Base-by-base conservation (phyloP, 2,329 filamentous ascomycete genomes). In the Rhinocladiella mackenziei region DNA sequence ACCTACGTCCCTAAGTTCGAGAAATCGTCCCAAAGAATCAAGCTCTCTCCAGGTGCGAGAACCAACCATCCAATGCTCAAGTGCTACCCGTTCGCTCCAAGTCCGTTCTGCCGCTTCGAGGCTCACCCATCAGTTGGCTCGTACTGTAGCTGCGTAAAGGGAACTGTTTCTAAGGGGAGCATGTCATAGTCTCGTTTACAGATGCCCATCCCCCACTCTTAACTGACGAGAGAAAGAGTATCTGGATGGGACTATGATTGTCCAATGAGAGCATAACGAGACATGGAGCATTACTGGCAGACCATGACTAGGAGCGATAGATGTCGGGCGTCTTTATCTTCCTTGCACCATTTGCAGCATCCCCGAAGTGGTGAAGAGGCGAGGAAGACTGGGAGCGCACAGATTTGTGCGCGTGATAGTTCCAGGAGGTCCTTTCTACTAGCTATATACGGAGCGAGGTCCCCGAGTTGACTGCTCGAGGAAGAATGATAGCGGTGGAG, bases 31-130 rank as follows among this genome's bases (percentile, higher is more conserved):
- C 23, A 7, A 26, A 26, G 7, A 26, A 26, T 26, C 7, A 7
- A 11, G 7, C 23, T 26, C 23, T 26, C 23, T 26, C 23, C 23
- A 5, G 22, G 83, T 83, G 50, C 86, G 72, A 1, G 86, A 85
- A 2, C 89, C 89, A n/a, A 96, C 72, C 89, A 95, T 94, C 91
- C 91, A 97, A 65, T 96, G 91, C 65, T 95, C 88, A 87, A 96
- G 94, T 9, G 87, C 87, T 22, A 96, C 70, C 91, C 91, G 97
- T 59, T 91, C 83, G 62, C 88, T 94, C 92, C 92, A 98, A 48
- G 76, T 81, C 50, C 78, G 76, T 68, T 97, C 91, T 0, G 89
- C 89, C 10, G 72, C 77, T 51, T 86, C 78, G 50, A n/a, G 97
- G 86, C 68, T 97, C 92, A 15, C 80, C n/a, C 77, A 59, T 91